Base-by-base conservation (phyloP, 805 yeast genomes). In the Schwanniomyces sp. region DNA sequence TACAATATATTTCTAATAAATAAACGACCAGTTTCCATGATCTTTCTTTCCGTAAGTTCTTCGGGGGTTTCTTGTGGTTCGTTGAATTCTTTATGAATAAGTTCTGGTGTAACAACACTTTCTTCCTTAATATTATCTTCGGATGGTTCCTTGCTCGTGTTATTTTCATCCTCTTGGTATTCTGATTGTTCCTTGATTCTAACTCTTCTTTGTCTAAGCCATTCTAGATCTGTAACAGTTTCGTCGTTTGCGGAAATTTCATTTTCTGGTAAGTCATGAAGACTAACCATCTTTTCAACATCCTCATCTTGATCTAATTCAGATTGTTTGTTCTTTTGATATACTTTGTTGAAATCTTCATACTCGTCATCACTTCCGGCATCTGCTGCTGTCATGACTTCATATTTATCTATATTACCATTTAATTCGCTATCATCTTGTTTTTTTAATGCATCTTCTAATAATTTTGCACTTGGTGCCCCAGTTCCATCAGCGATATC, bases 1-100 rank as follows among this genome's bases (percentile, higher is more conserved):
- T 90, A 94, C 4, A 84, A 74, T 41, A 94, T 86, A 61, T 94
- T 94, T 72, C 99, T 82, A 42, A 94, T 66, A 66, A 94, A 94
- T 41, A 94, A 72, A 52, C 99, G 81, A 6, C 95, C 92, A 0
- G 96, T 86, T 47, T 75, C 67, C 17, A 70, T 64, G 39, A 90
- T 85, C 49, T 81, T 79, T 26, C 70, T 69, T 11, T 76, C 75
- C 3, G 72, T 70, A 24, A 66, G 61, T 46, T 80, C 85, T 52
- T 81, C 83, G 11, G 70, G 70, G 1, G 75, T 56, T 40, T 53
- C 52, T 30, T 58, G 64, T 7, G 25, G 40, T n/a, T 45, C 44
- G 11, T 12, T 14, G 2, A 8, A 24, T 21, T 43, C 52, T 30
- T 52, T 49, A 5, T 34, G 7, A 12, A 8, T 11, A 21, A 5